Conservation (phyloP, 2,329 filamentous ascomycete species). For the Fusarium newnesense region DNA sequence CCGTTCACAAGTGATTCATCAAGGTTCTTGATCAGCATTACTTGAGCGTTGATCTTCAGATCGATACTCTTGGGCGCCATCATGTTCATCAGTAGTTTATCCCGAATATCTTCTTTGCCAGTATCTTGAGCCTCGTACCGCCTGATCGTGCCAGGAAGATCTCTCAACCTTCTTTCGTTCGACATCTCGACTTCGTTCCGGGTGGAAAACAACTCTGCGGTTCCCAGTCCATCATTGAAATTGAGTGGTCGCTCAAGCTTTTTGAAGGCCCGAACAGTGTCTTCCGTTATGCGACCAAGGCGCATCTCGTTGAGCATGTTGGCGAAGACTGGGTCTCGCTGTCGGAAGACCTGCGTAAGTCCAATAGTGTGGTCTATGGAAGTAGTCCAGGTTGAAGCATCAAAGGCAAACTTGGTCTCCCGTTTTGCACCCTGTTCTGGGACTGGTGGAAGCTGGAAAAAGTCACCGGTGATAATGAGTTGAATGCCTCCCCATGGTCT, state of each 20-base stretch:
- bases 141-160: slow-evolving; percentile 74
- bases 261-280: slow-evolving; percentile 81
- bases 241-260: slow-evolving; percentile 75
- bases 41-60: slow-evolving; percentile 91
- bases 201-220: slow-evolving; percentile 92
- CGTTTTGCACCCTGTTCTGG: slow-evolving; percentile 75
- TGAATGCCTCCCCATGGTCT: slow-evolving; percentile 96
- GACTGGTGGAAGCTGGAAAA: slow-evolving; percentile 96
- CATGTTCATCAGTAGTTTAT: slow-evolving; percentile 86
- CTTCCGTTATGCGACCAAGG: slow-evolving; percentile 80
- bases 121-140: slow-evolving; percentile 80
- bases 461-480: slow-evolving; percentile 94
- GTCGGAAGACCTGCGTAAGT: slow-evolving; percentile 94
- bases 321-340: slow-evolving; percentile 89
- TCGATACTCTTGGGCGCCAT: slow-evolving; percentile 87
- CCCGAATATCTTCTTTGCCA: slow-evolving; percentile 77
- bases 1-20: slow-evolving; percentile 95
- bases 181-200: slow-evolving; percentile 88
- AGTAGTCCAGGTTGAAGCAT: slow-evolving; percentile 90
- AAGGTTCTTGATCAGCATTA: slow-evolving; percentile 99
- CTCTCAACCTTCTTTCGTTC: slow-evolving; percentile 78
- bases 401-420: slow-evolving; percentile 89
- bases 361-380: slow-evolving; percentile 96
- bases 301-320: slow-evolving; percentile 98
- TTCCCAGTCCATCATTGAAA: slow-evolving; percentile 76